phyloP scores from a whole-genome alignment of 2,329 filamentous ascomycete genomes.

The Fusarium heterosporum region DNA sequence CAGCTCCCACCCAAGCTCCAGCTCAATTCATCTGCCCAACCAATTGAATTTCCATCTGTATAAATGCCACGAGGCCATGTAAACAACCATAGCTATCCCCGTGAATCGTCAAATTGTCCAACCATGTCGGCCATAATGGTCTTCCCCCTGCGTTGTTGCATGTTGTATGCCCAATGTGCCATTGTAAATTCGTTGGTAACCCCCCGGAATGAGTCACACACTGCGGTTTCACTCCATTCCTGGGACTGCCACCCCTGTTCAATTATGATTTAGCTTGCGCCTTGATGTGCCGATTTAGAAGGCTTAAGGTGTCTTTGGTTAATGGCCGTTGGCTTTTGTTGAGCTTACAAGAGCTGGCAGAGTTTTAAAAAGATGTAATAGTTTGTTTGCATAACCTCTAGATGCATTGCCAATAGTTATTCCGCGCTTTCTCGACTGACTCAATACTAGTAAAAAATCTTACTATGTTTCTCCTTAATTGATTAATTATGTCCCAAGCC shows the following conservation, averaged over 20 bases:
- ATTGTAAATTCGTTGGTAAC: constrained; percentile 41
- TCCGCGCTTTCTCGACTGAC: constrained; percentile 5
- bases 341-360: constrained; percentile 24
- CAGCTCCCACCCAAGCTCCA: constrained; percentile 7
- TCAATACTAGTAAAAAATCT: neutral
- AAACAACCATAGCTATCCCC: constrained; percentile 9
- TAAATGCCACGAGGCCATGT: constrained; percentile 31
- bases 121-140: constrained; percentile 14
- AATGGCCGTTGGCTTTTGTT: constrained; percentile 31
- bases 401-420: neutral
- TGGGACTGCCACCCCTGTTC: constrained; percentile 42
- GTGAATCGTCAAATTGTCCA: constrained; percentile 27
- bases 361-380: neutral
- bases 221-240: constrained; percentile 47
- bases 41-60: constrained; percentile 22
- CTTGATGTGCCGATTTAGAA: constrained; percentile 28
- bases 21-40: constrained; percentile 22
- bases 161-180: constrained; percentile 35
- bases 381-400: neutral
- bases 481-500: constrained; percentile 12
- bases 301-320: constrained; percentile 33
- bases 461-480: constrained; percentile 33
- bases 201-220: constrained; percentile 47
- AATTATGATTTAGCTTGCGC: constrained; percentile 37
- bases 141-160: constrained; percentile 33